phyloP scores from a whole-genome alignment of 2,329 filamentous ascomycete species.

The Zymoseptoria pseudotritici region DNA sequence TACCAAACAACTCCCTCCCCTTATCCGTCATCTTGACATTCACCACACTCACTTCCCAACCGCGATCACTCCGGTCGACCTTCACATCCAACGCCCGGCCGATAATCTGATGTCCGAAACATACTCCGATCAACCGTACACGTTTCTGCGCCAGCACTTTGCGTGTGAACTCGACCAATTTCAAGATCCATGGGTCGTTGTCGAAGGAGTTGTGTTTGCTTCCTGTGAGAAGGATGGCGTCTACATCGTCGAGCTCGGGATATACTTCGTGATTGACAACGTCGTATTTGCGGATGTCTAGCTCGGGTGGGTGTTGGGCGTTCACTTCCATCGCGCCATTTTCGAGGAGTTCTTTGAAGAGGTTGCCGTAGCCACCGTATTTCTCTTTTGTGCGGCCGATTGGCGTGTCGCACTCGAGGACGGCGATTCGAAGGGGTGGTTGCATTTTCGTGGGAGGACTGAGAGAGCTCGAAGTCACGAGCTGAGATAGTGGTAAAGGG shows the following conservation, averaged over 20 bases:
- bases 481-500: background rate
- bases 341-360: conserved; percentile 46
- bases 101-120: conserved; percentile 83
- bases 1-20: conserved; percentile 65
- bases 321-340: conserved; percentile 41
- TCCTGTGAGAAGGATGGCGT: conserved; percentile 77
- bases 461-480: background rate
- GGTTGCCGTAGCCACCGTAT: conserved; percentile 65
- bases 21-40: conserved; percentile 59
- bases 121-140: conserved; percentile 69
- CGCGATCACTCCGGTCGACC: conserved; percentile 58
- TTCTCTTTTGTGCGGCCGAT: conserved; percentile 54
- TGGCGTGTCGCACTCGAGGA: conserved; percentile 82
- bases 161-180: conserved; percentile 61
- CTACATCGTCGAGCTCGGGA: conserved; percentile 64
- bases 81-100: conserved; percentile 62
- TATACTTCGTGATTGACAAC: conserved; percentile 63
- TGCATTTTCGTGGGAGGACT: background rate
- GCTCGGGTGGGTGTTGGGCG: conserved; percentile 37
- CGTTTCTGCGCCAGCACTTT: conserved; percentile 53
- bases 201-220: conserved; percentile 65
- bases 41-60: conserved; percentile 77
- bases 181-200: conserved; percentile 66
- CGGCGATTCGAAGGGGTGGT: conserved; percentile 60
- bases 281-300: conserved; percentile 61